Conservation (phyloP, 2,329 filamentous ascomycete species). For the Trichophyton schoenleinii region DNA sequence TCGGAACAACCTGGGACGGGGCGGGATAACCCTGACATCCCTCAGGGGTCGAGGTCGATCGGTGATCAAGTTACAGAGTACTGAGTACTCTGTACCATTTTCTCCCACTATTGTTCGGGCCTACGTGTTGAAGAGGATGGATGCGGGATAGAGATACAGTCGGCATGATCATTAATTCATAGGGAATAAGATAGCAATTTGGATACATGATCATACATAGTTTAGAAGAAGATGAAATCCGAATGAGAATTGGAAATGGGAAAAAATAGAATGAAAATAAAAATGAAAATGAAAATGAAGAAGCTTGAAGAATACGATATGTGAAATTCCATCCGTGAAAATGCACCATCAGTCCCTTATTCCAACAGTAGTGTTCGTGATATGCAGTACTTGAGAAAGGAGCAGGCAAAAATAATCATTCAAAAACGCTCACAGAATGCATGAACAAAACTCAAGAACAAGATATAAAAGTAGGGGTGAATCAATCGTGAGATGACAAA, state of each 20-base stretch:
- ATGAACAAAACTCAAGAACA: not conserved
- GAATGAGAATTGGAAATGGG: not conserved
- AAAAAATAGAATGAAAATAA: not conserved
- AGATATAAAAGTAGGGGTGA: not conserved
- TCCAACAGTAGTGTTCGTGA: not conserved
- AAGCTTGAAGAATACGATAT: not conserved
- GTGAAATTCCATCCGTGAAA: not conserved
- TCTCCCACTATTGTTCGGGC: not conserved
- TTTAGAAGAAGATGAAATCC: not conserved
- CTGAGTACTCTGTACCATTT: not conserved
- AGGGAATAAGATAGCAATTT: not conserved
- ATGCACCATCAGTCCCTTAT: constrained; percentile 1
- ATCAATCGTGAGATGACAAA: not conserved
- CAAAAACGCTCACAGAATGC: not conserved
- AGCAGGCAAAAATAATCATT: not conserved
- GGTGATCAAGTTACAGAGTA: not conserved
- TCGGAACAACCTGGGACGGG: not conserved
- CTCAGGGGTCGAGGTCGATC: no score
- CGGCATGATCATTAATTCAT: not conserved
- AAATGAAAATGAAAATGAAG: no score
- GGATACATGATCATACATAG: not conserved
- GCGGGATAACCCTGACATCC: not conserved
- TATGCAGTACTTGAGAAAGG: not conserved
- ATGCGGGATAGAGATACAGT: not conserved
- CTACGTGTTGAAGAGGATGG: not conserved